Evolutionary conservation across 345 rosid genomes (phyloP), one percentile per base, ranked within the genome.

Genomic region (Linum trigynum): DNA sequence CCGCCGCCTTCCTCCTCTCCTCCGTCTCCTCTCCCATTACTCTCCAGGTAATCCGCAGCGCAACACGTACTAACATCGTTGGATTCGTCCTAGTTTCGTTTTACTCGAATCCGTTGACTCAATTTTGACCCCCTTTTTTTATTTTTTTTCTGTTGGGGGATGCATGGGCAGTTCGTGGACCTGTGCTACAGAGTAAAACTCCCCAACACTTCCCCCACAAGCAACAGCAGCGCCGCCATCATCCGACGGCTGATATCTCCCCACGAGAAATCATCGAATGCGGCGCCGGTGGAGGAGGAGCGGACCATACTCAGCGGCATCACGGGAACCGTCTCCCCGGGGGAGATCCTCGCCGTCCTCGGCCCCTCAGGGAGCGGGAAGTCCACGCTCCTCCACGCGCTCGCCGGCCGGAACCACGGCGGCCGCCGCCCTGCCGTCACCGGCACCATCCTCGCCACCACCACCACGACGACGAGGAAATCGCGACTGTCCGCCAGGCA

Each of bases 341-440:
- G 98, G 1, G 96, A 92, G 82, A 81, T 87, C 71, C 77, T 92
- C 72, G 97, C 98, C 51, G 65, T 92, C 67, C 87, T 92, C 3
- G 98, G 98, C 1, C 98, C 98, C 0, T 92, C 97, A 0, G 98
- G 98, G 17, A 82, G 98, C 39, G 98, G 98, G 0, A 92, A 92
- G 71, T 92, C 98, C 1, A 86, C 98, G 40, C 76, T 92, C 38
- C 81, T 92, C 0, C 87, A 86, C 77, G 91, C 89, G 1, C 69
- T 92, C 0, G 84, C 91, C 0, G 97, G 98, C 39, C 81, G 98
- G 66, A 84, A 85, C 63, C 58, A 73, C 36, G 74, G 7, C 32
- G 10, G 53, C 1, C 32, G 32, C 32, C 32, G 32, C 32, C 0
- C 32, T 1, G 32, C 32, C 32, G 32, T 85, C 72, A 68, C 90